These are phyloP conservation scores for Candida parachauliodes DNA, from an alignment of 805 yeast species.

Conservation along the genomic window DNA sequence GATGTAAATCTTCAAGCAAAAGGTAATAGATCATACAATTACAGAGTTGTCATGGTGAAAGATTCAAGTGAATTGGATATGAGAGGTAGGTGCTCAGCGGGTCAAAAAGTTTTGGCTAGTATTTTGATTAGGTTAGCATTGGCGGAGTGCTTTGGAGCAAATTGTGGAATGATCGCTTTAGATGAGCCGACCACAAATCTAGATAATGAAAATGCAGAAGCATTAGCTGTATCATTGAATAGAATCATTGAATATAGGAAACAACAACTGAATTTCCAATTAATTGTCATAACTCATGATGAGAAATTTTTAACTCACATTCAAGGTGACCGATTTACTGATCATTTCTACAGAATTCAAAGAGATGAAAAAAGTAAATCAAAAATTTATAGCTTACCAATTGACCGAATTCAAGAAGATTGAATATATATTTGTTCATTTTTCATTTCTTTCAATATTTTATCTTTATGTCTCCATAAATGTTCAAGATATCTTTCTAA, in stretches of 20 bases:
- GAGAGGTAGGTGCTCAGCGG: slow-evolving; percentile 98
- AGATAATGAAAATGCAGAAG: slow-evolving; percentile 83
- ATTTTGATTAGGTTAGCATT: slow-evolving; percentile 87
- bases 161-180: slow-evolving; percentile 92
- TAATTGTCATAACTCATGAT: slow-evolving; percentile 95
- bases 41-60: slow-evolving; percentile 92
- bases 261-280: slow-evolving; percentile 82
- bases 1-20: slow-evolving; percentile 57
- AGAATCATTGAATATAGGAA: slow-evolving; percentile 71
- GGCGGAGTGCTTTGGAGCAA: slow-evolving; percentile 92
- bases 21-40: slow-evolving; percentile 73
- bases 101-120: slow-evolving; percentile 92
- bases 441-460: slow-evolving; percentile 22
- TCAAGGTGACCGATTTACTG: slow-evolving; percentile 82
- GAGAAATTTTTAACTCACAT: slow-evolving; percentile 83
- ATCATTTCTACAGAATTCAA: slow-evolving; percentile 76
- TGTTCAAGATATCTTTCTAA: slow-evolving; percentile 75
- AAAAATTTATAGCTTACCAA: slow-evolving; percentile 53
- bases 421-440: slow-evolving; percentile 3
- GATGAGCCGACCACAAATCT: slow-evolving; percentile 98
- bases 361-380: slow-evolving; percentile 83
- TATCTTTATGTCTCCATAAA: slow-evolving; percentile 71
- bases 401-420: slow-evolving; percentile 34
- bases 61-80: slow-evolving; percentile 90
- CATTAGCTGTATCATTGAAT: slow-evolving; percentile 77